Evolutionary conservation across 2,329 filamentous ascomycete species (phyloP), one percentile per base, ranked within the genome.

Genomic region (Diaporthe vaccinii): DNA sequence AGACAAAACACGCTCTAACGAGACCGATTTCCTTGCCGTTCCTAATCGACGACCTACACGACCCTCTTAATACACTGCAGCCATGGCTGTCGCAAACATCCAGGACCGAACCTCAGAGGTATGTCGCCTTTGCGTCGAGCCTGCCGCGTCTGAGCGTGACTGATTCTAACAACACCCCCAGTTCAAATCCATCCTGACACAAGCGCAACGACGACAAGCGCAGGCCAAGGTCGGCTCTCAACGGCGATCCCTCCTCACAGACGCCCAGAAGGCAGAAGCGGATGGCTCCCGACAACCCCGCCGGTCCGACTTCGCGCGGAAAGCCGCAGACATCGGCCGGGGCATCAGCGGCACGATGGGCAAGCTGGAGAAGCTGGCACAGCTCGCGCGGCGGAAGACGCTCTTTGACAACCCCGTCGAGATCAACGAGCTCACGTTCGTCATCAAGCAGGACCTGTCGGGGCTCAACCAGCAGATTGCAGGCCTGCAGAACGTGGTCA

Each of bases 381-480:
- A 98, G 84, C 87, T 99, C 82, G 97, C 97, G n/a, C 96, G 95
- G 84, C 92, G 96, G 81, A 97, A 98, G 85, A 98, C 97, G 14
- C 92, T 99, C 58, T 99, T 99, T 83, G 97, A 99, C 84, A 97
- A 99, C 86, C 95, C 97, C 0, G 94, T 98, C 73, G 97, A 99
- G 85, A 98, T 98, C 84, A 97, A 97, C 84, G 95, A 98, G 84
- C 91, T 98, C 83, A 98, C 96, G 10, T 98, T 96, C 82, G 94
- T 98, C 82, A 98, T 98, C 88, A 98, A 98, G 86, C 96, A 98
- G 87, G 96, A 98, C 81, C 91, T 98, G 71, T 95, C 95, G 1
- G 92, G 88, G 14, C 83, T 91, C 31, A 98, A 98, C 84, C 92
- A 95, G 79, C 94, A 98, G 82, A 98, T 98, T 80, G 93, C 94